Base-by-base conservation (phyloP, 2,329 filamentous ascomycete species). In the Zopfia rhizophila region DNA sequence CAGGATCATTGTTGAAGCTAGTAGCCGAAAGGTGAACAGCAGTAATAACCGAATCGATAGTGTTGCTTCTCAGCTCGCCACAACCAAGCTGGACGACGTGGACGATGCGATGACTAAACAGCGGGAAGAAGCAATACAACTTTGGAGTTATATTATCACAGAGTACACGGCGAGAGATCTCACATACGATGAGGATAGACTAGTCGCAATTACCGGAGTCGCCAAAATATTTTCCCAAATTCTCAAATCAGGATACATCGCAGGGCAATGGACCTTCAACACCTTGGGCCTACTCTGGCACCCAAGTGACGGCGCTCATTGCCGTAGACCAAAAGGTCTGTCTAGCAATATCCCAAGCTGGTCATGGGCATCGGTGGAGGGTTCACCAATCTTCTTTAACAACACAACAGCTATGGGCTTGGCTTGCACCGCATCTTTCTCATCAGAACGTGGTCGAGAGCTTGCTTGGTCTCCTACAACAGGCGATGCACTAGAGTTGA, bases 351-450 rank as follows among this genome's bases (percentile, higher is more conserved):
- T 69, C 13, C 66, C 68, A 7, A 69, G 61, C 51, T 71, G 68
- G 68, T 69, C 66, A 28, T 71, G 68, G 68, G 68, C 66, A 38
- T 65, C 64, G 1, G 44, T 68, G 8, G 65, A 69, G 55, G 68
- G 66, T 14, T 69, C 66, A 3, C 63, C 66, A 0, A 62, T 70
- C 31, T 67, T 61, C 48, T 70, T 68, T 31, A 66, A 71, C 46
- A 70, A 68, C 19, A 45, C 58, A 7, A 66, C 62, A 7, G 68
- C 68, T 3, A 71, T 71, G 66, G 68, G 70, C 37, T 50, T 71
- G 0, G 68, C 66, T 1, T 70, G 66, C 25, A 58, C 56, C 13
- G 63, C 58, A 7, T 60, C 57, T 2, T 70, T 69, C 28, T 49
- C 59, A 1, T 50, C 60, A 27, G 50, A 49, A 23, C 49, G 60